Evolutionary conservation across 345 rosid species (phyloP).

Genomic region (Eucalyptus polybractea): DNA sequence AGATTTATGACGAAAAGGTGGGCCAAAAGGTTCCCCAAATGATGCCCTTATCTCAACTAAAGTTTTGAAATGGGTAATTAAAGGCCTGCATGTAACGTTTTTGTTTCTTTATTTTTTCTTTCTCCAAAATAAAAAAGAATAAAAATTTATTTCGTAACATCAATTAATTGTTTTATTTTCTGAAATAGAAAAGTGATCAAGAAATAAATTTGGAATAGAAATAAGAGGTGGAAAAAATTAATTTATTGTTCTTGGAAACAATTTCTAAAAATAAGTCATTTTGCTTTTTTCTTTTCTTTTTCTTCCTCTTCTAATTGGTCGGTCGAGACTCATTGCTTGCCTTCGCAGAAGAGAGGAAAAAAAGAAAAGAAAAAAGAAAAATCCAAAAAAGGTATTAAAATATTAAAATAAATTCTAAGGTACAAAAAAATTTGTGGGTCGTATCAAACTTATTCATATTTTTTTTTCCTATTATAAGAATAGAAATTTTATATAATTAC

Average conservation of each 20-base stretch:
- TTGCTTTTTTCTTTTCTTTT: too few relatives aligned
- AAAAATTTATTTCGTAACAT: fast-evolving
- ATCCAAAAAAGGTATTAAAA: too few relatives aligned
- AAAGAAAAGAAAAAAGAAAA: fast-evolving
- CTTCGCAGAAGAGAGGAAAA: too few relatives aligned
- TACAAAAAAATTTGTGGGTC: fast-evolving
- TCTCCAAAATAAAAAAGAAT: fast-evolving
- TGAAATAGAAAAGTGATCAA: too few relatives aligned
- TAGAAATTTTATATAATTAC: too few relatives aligned
- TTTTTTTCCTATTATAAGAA: fast-evolving
- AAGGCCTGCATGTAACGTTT: fast-evolving
- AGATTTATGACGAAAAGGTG: not conserved
- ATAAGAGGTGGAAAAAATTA: too few relatives aligned
- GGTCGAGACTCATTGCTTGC: too few relatives aligned
- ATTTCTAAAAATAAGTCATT: too few relatives aligned
- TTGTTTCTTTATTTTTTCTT: fast-evolving
- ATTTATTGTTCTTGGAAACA: fast-evolving
- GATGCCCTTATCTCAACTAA: not conserved
- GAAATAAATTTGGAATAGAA: too few relatives aligned
- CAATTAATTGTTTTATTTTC: fast-evolving
- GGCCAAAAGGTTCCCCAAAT: not conserved
- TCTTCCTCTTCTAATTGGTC: too few relatives aligned
- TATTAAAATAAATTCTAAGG: fast-evolving
- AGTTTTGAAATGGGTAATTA: not conserved
- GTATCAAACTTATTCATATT: fast-evolving